A percentile compares a stretch with the other conserved stretches of the same genome.
Conservation (phyloP, 1,284 basidiomycete genomes). For the Ustilago curta region DNA sequence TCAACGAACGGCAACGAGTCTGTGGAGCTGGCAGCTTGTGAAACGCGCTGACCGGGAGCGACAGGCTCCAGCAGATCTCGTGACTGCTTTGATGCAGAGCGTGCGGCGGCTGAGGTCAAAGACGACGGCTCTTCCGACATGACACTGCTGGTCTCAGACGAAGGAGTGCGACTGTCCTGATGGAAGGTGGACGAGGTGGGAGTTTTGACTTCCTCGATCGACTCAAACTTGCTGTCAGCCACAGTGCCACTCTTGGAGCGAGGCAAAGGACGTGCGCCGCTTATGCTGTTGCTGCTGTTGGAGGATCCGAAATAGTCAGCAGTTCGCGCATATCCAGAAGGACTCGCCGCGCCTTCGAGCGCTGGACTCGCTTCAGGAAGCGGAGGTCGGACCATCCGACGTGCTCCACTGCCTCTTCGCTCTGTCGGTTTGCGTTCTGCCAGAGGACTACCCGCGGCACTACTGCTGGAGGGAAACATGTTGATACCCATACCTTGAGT, state of each 20-base stretch:
- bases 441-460: conserved; percentile 38
- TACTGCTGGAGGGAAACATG: conserved; percentile 31
- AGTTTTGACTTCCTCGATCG: conserved; percentile 53
- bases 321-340: conserved; percentile 20
- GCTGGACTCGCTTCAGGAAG: conserved; percentile 39
- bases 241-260: conserved; percentile 29
- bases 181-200: conserved; percentile 38
- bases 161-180: conserved; percentile 18
- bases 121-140: conserved; percentile 9
- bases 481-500: conserved; percentile 46
- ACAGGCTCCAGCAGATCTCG: conserved; percentile 26
- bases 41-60: conserved; percentile 20
- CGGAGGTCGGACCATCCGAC: conserved; percentile 37
- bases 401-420: conserved; percentile 35
- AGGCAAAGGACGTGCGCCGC: conserved; percentile 21
- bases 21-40: conserved; percentile 46
- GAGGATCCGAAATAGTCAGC: conserved; percentile 44
- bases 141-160: conserved; percentile 14
- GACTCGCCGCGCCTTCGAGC: conserved; percentile 29
- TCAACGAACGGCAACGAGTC: conserved; percentile 57
- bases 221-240: conserved; percentile 37
- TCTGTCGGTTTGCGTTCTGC: conserved; percentile 40
- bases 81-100: conserved; percentile 5
- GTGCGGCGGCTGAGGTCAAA: conserved; percentile 1
- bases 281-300: conserved; percentile 24